A percentile compares a stretch with the other conserved stretches of the same genome.
phyloP scores from a whole-genome alignment of 2,329 filamentous ascomycete genomes.

The Incumbomyces delicatus region DNA sequence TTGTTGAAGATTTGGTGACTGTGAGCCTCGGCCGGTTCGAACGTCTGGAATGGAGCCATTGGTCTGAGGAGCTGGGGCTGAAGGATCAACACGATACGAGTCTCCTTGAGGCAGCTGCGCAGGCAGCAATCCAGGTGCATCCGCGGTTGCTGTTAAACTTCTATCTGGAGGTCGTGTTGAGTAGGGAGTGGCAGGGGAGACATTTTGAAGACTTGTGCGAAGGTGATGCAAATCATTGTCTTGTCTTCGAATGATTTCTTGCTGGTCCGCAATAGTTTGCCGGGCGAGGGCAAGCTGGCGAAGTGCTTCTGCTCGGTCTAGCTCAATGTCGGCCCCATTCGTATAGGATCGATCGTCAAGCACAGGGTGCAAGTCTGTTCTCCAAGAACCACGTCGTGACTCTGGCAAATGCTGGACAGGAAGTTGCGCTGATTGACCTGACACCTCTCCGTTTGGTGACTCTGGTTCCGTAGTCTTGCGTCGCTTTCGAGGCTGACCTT shows the following conservation, averaged over 20 bases:
- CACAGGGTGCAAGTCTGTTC: constrained; percentile 3
- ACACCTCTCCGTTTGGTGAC: background rate
- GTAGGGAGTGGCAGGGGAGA: background rate
- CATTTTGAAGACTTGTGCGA: background rate
- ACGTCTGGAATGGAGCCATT: background rate
- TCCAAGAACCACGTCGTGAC: background rate
- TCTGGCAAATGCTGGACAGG: constrained; percentile 1
- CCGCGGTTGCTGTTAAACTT: background rate
- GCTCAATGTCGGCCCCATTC: background rate
- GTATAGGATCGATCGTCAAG: background rate
- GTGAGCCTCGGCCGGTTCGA: background rate
- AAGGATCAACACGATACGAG: background rate
- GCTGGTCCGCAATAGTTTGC: constrained; percentile 10
- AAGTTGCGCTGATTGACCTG: background rate
- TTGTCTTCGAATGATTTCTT: constrained; percentile 6
- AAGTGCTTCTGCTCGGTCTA: constrained; percentile 1
- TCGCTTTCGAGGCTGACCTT: constrained; percentile 9
- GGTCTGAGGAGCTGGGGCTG: background rate
- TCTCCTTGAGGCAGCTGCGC: background rate
- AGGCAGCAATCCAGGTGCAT: background rate
- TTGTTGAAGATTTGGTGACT: background rate
- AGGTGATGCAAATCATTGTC: constrained; percentile 4
- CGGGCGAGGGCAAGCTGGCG: constrained; percentile 7
- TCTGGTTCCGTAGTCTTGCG: constrained; percentile 7
- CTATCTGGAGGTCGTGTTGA: constrained; percentile 2